Percentiles rank a stretch among this genome's conserved stretches.
Conservation (phyloP, 2,329 filamentous ascomycete species). For the Sporothrix brunneoviolacea region DNA sequence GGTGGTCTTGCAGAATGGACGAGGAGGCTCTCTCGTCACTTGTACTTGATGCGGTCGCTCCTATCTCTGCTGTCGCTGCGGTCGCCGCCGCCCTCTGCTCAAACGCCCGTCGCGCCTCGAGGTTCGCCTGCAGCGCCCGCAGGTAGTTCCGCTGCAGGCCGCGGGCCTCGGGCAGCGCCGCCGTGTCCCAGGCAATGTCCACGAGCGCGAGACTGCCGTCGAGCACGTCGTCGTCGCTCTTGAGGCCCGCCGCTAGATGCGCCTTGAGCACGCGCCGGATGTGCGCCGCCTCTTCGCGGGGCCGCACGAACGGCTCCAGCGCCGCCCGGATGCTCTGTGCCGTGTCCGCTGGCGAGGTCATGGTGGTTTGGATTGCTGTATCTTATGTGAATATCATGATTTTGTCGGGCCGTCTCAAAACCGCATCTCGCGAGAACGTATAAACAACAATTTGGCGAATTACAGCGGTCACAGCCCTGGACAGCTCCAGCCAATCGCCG, state of each 20-base stretch:
- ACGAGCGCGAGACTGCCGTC: conserved; percentile 37
- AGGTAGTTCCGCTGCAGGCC: conserved; percentile 50
- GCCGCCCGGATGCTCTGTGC: conserved; percentile 18
- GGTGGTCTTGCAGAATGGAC: conserved; percentile 41
- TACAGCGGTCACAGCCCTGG: conserved; percentile 6
- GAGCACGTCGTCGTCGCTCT: conserved; percentile 24
- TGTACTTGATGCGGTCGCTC: no score
- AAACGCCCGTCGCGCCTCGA: conserved; percentile 41
- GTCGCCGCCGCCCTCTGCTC: conserved; percentile 20
- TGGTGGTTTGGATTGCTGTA: not conserved
- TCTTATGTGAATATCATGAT: not conserved
- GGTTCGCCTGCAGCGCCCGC: conserved; percentile 45
- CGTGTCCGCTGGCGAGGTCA: conserved; percentile 14
- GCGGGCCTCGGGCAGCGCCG: conserved; percentile 29
- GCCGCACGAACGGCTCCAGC: conserved; percentile 48
- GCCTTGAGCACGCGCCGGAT: conserved; percentile 50
- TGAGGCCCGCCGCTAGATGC: conserved; percentile 43
- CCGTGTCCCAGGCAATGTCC: conserved; percentile 31
- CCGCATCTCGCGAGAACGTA: no score
- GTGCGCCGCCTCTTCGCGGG: conserved; percentile 50
- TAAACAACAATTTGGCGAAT: no score
- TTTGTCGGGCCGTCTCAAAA: no score
- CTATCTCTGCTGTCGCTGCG: not conserved
- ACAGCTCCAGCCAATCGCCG: conserved; percentile 8
- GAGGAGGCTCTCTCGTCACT: conserved; percentile 8